Percentiles rank a stretch among this genome's conserved stretches.
Conservation (phyloP, 257 asterid genomes). For the Rhazya stricta region DNA sequence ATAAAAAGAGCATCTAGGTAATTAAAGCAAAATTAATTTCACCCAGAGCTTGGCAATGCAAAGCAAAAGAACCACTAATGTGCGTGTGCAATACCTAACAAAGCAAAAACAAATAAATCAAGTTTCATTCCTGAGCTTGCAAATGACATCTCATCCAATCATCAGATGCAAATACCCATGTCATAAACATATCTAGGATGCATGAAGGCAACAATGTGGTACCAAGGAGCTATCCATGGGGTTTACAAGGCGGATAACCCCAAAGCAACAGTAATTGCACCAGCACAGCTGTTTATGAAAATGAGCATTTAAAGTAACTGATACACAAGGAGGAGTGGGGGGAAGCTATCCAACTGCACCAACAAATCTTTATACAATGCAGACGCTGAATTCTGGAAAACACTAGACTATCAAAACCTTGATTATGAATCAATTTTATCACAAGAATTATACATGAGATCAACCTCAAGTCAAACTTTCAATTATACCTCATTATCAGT, state of each 20-base stretch:
- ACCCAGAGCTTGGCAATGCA: neutral
- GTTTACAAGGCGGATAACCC: neutral
- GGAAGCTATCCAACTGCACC: neutral
- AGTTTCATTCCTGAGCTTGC: neutral
- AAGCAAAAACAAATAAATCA: neutral
- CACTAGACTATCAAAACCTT: neutral
- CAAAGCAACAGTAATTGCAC: neutral
- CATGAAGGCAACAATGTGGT: neutral
- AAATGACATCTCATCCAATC: neutral
- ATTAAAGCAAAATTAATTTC: neutral
- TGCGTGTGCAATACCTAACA: neutral
- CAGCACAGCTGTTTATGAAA: neutral
- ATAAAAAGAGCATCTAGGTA: slow-evolving; percentile 13
- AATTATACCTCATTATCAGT: slow-evolving; percentile 80
- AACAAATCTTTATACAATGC: neutral
- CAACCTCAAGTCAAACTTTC: neutral
- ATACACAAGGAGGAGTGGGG: no score
- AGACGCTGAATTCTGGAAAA: neutral
- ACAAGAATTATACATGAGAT: neutral
- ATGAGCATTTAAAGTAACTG: neutral
- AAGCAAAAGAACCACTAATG: neutral
- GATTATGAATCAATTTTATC: neutral
- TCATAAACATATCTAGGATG: neutral
- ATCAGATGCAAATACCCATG: neutral
- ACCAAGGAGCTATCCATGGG: neutral